Base-by-base conservation (phyloP, 2,329 filamentous ascomycete species). In the Exophiala aquamarina region DNA sequence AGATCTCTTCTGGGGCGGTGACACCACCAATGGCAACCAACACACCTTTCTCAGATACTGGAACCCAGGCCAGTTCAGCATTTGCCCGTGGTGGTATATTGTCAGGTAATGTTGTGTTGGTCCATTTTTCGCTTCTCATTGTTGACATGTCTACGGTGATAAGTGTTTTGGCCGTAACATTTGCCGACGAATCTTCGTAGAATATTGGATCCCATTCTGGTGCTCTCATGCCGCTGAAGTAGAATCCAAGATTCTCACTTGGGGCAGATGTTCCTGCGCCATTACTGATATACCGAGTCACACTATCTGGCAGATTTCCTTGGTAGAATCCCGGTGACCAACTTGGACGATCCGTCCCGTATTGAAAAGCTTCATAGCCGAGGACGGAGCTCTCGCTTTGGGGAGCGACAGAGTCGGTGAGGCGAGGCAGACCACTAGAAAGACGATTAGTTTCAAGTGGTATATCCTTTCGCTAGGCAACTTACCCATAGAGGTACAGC, bases 241-340 rank as follows among this genome's bases (percentile, higher is more conserved):
- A 88, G 70, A 81, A 89, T 0, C 82, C 83, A 55, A 82, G 75
- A 53, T 87, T 83, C 63, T 89, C 85, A 0, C 83, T 87, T 0
- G 84, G 84, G 0, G 79, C 81, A 34, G 72, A 86, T 9, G 75
- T 82, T 1, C 75, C 77, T 2, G 77, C 85, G 14, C 86, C 85
- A 54, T 78, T 81, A 0, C 83, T 78, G 17, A 88, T 58, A 57
- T 85, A 87, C 39, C 78, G 72, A 15, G 78, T 86, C 4, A 85
- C 61, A 5, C 59, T 64, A 3, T 66, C 53, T 2, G 73, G 63
- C 1, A 85, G 68, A 1, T 61, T 57, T 1, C 60, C 60, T 7
- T 66, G 56, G 3, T 67, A 28, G 50, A 79, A 81, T 0, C 74
- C 72, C 0, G 69, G 59, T 1, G 53, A 52, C 62, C 77, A 82